phyloP scores from a whole-genome alignment of 208 protist genomes.

The Leishmania turanica region DNA sequence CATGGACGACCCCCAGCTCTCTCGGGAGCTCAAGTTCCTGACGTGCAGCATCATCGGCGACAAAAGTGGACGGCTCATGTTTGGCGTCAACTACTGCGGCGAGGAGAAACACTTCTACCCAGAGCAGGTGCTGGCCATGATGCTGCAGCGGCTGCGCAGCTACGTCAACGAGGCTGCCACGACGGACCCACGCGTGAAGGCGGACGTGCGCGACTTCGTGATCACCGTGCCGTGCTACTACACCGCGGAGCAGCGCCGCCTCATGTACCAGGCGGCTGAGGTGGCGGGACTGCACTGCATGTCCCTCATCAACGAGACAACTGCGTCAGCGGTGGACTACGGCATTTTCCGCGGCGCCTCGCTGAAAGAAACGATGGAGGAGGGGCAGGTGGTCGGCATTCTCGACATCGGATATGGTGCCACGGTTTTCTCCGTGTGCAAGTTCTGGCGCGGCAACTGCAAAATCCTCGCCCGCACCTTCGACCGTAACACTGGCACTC shows the following conservation, averaged over 20 bases:
- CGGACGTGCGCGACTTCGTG: conserved; percentile 81
- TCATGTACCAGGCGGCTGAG: conserved; percentile 84
- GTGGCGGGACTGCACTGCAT: conserved; percentile 90
- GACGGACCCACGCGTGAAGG: conserved; percentile 54
- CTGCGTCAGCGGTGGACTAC: conserved; percentile 90
- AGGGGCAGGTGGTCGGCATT: conserved; percentile 83
- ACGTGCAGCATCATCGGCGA: conserved; percentile 72
- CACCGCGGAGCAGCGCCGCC: conserved; percentile 78
- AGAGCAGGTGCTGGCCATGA: conserved; percentile 93
- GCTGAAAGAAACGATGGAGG: conserved; percentile 83
- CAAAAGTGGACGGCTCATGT: conserved; percentile 73
- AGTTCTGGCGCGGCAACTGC: conserved; percentile 87
- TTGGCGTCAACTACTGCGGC: conserved; percentile 81
- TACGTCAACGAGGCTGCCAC: conserved; percentile 83
- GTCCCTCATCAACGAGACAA: conserved; percentile 91
- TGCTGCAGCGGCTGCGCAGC: conserved; percentile 76
- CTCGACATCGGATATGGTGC: conserved; percentile 90
- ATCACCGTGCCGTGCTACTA: conserved; percentile 90
- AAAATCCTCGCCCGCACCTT: conserved; percentile 79
- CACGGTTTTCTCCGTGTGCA: conserved; percentile 74
- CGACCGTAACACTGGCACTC: conserved; percentile 83
- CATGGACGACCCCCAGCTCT: conserved; percentile 70
- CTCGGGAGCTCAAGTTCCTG: conserved; percentile 59
- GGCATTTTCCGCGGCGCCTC: conserved; percentile 86
- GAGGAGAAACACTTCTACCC: conserved; percentile 82